Base-by-base conservation (phyloP, 108 stramenopile genomes). In the Cyclotella choctawhatcheeana region DNA sequence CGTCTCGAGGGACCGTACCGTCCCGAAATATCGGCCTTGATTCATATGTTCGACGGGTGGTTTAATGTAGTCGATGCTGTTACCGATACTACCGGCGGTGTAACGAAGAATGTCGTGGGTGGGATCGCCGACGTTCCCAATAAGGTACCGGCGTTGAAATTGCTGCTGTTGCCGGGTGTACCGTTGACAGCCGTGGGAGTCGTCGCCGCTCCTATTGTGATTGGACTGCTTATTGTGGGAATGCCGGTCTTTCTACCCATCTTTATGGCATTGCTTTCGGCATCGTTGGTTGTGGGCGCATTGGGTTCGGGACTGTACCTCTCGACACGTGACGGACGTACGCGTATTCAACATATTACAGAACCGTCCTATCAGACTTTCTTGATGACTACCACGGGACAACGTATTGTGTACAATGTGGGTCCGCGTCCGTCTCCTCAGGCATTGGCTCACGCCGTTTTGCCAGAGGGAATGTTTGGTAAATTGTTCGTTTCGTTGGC, bases 391-490 rank as follows among this genome's bases (percentile, higher is more conserved):
- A 73, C 64, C 25, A 64, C 81, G 16, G 89, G 86, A 26, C 93
- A 90, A 70, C 56, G 69, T 31, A 59, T 93, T 50, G 50, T 97
- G 0, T 96, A 95, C 69, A 80, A 91, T 32, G 83, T 85, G 0
- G 97, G 93, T 16, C 90, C 92, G 0, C 81, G 94, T 21, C 97
- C 95, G 25, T 77, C 83, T 32, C 92, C 94, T 0, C 73, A 91
- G 24, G 73, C 81, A 0, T 60, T 92, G 26, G 81, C 79, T 10
- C 73, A 79, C 30, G 71, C 88, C 17, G 40, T 83, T 3, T 58
- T 94, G 40, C 97, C 97, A 5, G 67, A 62, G 21, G 74, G 67
- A 20, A 82, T 85, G 61, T 86, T 86, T 86, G 70, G 82, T 25
- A 89, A 89, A 74, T 69, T 97, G 14, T 51, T 81, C 25, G 63